Evolutionary conservation across 768 basidiomycete genomes (phyloP), one percentile per base, ranked within the genome.

Genomic region (Austroboletus eburneus): DNA sequence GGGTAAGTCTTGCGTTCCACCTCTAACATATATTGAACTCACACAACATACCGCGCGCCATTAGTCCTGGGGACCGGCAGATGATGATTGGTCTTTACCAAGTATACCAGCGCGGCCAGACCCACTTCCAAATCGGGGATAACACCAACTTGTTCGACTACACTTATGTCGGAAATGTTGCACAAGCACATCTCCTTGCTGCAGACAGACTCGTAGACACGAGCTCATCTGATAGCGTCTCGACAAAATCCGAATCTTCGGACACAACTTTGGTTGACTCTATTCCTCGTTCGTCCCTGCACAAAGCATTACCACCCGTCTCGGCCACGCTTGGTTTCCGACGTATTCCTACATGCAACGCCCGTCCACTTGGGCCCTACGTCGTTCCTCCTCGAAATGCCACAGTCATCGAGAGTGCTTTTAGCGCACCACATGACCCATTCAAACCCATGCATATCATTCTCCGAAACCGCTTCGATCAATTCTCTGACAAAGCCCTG

Each of bases 91-190:
- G 88, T n/a, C 71, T 95, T 27, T 83, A 81, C 63, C 71, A 84
- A 48, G 92, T 85, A 4, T 86, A 90, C 65, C 75, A 86, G 58
- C 77, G 81, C 36, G 80, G 82, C 16, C 87, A 96, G 65, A 92
- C 91, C 0, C 83, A 89, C 55, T 88, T 91, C 74, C 94, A 97
- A 67, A 83, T 99, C 54, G 96, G 96, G 30, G 75, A 87, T 69
- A 96, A 97, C 69, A 82, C 78, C 52, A 98, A 98, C 64, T 69
- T 98, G 4, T 92, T 90, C 59, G 96, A 98, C 67, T 93, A 87
- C 81, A 96, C 94, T 5, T 97, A 97, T 61, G 91, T 98, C 57
- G 91, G 83, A 44, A 99, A 99, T 64, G 85, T 95, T 50, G 95
- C 93, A 2, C 80, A 87, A 57, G 94, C 93, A 4, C 96, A 99